Base-by-base conservation (phyloP, 257 asterid species). In the Nicotiana noctiflora region DNA sequence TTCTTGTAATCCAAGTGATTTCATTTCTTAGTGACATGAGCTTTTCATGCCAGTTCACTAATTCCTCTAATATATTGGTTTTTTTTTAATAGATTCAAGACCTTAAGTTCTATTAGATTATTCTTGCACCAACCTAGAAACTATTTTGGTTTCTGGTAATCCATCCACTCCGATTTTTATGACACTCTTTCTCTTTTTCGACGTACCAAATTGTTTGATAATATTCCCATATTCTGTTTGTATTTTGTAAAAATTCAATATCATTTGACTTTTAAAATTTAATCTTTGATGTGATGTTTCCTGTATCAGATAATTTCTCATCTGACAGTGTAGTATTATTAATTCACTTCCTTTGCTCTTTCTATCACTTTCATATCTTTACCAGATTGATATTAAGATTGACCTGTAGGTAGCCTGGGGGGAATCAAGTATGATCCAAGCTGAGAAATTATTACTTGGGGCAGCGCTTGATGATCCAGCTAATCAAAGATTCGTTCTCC, bases 381-480 rank as follows among this genome's bases (percentile, higher is more conserved):
- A 74, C 78, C 61, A 53, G 88, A 89, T 81, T 89, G 87, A 87
- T 83, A 10, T 62, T 80, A 62, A 40, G 87, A 80, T 49, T 84
- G 82, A 77, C 83, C 76, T 90, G 88, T 88, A 96, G 99, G 99
- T 96, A 88, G 93, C 87, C 21, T 96, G 99, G 99, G 99, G 99
- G 87, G 94, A 92, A 85, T 89, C 97, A 27, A 94, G 93, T 88
- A 96, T 96, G 99, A 94, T 96, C 86, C 90, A 85, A 85, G 99
- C 98, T 14, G 99, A 96, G 91, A 96, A 98, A 88, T 83, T 96
- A 84, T 85, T 96, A 81, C 88, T 96, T 84, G 90, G 85, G 77
- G 91, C 85, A 84, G 98, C 99, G 65, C 95, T 96, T 81, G 86
- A 88, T 80, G 95, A 94, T 88, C 98, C 97, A 9, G 95, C 98